A percentile compares a stretch with the other conserved stretches of the same genome.
Evolutionary conservation across 768 basidiomycete genomes (phyloP).

Genomic region (Trametes gibbosa): DNA sequence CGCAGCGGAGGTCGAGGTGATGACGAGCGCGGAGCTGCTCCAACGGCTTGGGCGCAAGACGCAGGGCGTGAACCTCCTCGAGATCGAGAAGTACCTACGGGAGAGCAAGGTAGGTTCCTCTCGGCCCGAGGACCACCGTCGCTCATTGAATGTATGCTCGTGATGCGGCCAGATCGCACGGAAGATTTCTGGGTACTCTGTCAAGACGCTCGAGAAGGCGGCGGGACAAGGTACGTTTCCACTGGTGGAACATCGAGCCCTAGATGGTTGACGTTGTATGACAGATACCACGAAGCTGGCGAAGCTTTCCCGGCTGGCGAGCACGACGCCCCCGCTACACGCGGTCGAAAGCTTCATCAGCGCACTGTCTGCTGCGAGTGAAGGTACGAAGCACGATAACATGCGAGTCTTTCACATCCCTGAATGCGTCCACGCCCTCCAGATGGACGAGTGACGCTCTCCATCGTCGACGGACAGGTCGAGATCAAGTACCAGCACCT

Average conservation of each 20-base stretch:
- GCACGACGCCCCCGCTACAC: slow-evolving; percentile 71
- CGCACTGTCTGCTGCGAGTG: slow-evolving; percentile 73
- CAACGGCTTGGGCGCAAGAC: slow-evolving; percentile 63
- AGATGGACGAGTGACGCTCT: slow-evolving; percentile 75
- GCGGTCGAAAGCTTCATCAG: slow-evolving; percentile 75
- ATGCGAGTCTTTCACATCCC: too few species aligned
- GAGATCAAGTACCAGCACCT: slow-evolving; percentile 89
- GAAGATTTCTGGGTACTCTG: slow-evolving; percentile 84
- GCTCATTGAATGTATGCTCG: background rate
- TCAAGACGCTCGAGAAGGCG: slow-evolving; percentile 27
- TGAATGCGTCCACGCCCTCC: background rate
- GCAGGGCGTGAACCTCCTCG: slow-evolving; percentile 77
- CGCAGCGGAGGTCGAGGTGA: slow-evolving; percentile 46
- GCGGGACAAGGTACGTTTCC: slow-evolving; percentile 24
- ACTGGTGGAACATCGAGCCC: background rate
- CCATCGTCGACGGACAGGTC: slow-evolving; percentile 41
- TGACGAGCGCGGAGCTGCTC: slow-evolving; percentile 67
- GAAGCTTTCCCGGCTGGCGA: slow-evolving; percentile 25
- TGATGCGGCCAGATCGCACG: slow-evolving; percentile 52
- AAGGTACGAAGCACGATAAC: slow-evolving; percentile 43
- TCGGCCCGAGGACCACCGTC: too few species aligned
- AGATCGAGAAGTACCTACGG: slow-evolving; percentile 77
- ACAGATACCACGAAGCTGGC: slow-evolving; percentile 26
- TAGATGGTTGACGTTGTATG: background rate
- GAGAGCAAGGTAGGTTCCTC: slow-evolving; percentile 68